Evolutionary conservation across 441 rosid genomes (phyloP), one percentile per base, ranked within the genome.

Genomic region (Bruguiera hainesii): DNA sequence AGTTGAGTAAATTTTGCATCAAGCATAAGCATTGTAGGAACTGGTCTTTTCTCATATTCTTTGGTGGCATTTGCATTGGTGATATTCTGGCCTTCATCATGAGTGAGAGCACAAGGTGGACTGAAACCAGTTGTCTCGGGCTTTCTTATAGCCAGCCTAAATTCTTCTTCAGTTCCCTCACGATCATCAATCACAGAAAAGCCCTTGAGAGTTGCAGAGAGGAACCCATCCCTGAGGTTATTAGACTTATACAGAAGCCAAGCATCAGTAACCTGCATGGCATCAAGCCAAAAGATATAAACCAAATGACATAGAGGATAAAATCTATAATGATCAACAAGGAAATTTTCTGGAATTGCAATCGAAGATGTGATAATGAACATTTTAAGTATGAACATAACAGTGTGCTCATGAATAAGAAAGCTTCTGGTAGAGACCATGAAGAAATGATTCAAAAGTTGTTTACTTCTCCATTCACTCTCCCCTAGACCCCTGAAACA

Each of bases 181-280:
- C 99, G 98, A 77, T 96, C 87, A 84, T 96, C 99, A 75, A 84
- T 79, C 68, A 96, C 91, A 71, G 85, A 79, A 71, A 96, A 89
- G 66, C 89, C 91, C 81, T 82, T 86, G 68, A 96, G 89, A 46
- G 97, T 86, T 69, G 99, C 92, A 5, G 96, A 90, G 61, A 96
- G 89, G 72, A 84, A 78, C 67, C 97, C 95, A 67, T 93, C 97
- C 61, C 80, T 84, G 25, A 71, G 66, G 56, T 83, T 81, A 76
- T 84, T 85, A 58, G 95, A 89, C 75, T 89, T 89, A 79, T 85
- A 96, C 35, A 90, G 89, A 72, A 96, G 90, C 99, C 98, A 96
- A 66, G 86, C 82, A 39, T 88, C 91, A 71, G 80, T 78, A 73
- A 87, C 87, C 99, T 96, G 84, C 64, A 75, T 18, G 65, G 58